A percentile compares a stretch with the other conserved stretches of the same genome.
Conservation (phyloP, 139 green algal species). For the Nannochloris sp. region DNA sequence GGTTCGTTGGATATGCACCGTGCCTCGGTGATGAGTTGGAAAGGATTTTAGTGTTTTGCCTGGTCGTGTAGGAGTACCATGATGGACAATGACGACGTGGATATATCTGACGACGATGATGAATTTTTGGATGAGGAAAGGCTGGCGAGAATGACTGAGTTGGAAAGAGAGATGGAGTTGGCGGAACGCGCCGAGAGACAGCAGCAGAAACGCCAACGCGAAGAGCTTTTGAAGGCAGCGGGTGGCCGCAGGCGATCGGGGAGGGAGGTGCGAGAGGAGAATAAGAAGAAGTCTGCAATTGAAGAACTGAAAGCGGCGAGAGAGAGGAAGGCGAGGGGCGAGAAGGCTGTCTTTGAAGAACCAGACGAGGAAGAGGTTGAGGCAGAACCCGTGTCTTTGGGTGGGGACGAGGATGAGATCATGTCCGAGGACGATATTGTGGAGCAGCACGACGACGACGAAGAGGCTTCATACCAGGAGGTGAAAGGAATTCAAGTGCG, state of each 20-base stretch:
- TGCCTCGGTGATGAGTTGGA: neutral
- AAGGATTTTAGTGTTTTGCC: neutral
- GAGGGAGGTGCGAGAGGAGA: conserved; percentile 23
- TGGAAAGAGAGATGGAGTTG: conserved; percentile 57
- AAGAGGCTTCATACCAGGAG: conserved; percentile 36
- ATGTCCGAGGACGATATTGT: neutral
- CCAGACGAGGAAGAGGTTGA: conserved; percentile 1
- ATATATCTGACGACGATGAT: conserved; percentile 17
- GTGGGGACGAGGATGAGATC: neutral
- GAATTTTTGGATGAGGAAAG: conserved; percentile 23
- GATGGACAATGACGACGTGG: conserved; percentile 5
- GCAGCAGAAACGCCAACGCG: conserved; percentile 26
- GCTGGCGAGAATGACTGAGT: conserved; percentile 51
- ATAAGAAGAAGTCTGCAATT: conserved; percentile 34
- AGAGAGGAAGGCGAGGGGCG: conserved; percentile 12
- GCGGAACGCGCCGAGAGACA: conserved; percentile 35
- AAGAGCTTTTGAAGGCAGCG: conserved; percentile 12
- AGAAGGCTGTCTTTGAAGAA: neutral
- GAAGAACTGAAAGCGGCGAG: conserved; percentile 34
- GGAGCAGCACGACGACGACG: conserved; percentile 27
- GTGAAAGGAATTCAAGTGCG: conserved; percentile 30
- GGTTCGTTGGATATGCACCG: neutral
- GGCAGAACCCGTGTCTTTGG: neutral
- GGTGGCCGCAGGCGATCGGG: conserved; percentile 9
- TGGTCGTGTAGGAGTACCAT: neutral